Base-by-base conservation (phyloP, 2,329 filamentous ascomycete genomes). In the Verruconis gallopava region DNA sequence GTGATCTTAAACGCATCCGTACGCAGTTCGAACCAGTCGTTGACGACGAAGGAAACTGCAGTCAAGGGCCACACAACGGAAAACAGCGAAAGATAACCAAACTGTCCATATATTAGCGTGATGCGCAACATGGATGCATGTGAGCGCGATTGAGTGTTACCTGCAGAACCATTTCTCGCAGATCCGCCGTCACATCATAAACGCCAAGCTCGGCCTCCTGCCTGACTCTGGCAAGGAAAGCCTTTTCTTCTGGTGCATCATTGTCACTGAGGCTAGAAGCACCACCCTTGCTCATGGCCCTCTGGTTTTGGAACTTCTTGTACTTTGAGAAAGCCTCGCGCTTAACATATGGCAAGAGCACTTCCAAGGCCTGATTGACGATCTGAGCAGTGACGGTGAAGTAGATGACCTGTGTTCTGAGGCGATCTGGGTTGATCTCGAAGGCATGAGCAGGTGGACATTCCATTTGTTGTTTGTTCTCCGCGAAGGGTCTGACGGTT, bases 31-130 rank as follows among this genome's bases (percentile, higher is more conserved):
- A 98, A 67, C 86, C 89, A 96, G 64, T 96, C 93, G 65, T 96
- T 96, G 60, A 91, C 67, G 11, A 96, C 66, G 65, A 96, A 96
- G 1, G 82, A 89, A 44, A 85, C 71, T 2, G 82, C 80, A 0
- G 89, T 88, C n/a, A 96, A 67, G 0, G 91, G 91, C 91, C 91
- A 98, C 42, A 94, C 78, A 2, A 91, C 83, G 0, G 85, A 91
- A 60, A 96, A 96, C 6, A 96, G 72, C 0, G 83, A 81, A 1
- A 98, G 71, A 57, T 95, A 96, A 21, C 88, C 85, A 67, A 73
- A 85, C 52, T 70, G 66, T 28, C 59, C 48, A 28, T n/a, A 54
- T 21, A 30, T 41, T 3, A 17, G 18, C 17, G 9, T n/a, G 12
- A 13, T 28, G 13, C 4, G 5, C 2, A 40, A 13, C 32, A 37